These are phyloP conservation scores for Sporormia fimetaria DNA, from an alignment of 495 filamentous ascomycete species.

Conservation along the genomic window DNA sequence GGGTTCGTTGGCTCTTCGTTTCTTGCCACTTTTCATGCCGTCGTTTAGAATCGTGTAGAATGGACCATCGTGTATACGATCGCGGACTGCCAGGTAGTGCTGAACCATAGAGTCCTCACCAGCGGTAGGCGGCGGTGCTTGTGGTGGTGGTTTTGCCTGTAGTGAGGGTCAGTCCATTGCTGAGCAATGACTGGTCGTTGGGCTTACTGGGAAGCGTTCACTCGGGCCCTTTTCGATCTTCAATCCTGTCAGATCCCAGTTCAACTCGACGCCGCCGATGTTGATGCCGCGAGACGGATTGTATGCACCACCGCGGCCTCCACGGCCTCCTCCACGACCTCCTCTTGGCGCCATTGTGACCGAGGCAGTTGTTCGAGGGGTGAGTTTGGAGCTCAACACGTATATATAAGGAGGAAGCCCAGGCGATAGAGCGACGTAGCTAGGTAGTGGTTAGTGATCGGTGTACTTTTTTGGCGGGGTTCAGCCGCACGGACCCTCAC, in stretches of 20 bases:
- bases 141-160: constrained; percentile 16
- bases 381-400: constrained; percentile 2
- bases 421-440: neutral
- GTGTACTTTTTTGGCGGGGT: no score
- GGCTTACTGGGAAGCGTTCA: constrained; percentile 33
- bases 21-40: constrained; percentile 19
- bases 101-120: constrained; percentile 33
- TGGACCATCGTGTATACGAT: constrained; percentile 45
- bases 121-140: constrained; percentile 26
- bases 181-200: neutral
- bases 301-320: constrained; percentile 21
- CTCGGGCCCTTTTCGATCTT: constrained; percentile 29
- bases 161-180: constrained; percentile 1
- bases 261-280: constrained; percentile 29
- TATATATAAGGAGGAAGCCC: neutral
- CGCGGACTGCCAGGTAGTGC: constrained; percentile 40
- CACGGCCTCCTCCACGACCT: constrained; percentile 14
- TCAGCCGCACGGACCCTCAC: no score
- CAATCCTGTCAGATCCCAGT: constrained; percentile 32
- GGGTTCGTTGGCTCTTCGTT: constrained; percentile 30
- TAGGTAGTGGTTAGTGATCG: no score
- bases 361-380: neutral
- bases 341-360: constrained; percentile 14
- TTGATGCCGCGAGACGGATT: constrained; percentile 13
- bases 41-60: constrained; percentile 46